Base-by-base conservation (phyloP, 257 asterid species). In the Lycium barbarum region DNA sequence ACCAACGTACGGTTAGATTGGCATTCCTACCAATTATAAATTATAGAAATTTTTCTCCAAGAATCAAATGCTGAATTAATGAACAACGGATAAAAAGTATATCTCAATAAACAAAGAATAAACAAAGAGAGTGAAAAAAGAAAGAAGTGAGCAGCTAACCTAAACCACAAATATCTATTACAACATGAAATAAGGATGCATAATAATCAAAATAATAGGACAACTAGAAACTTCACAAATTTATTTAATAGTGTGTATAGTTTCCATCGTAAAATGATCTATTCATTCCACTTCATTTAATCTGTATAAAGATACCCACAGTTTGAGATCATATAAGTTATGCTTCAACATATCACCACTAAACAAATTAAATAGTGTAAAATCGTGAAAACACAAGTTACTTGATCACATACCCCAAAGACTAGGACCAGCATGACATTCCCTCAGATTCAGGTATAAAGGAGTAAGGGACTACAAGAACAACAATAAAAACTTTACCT, bases 1-100 rank as follows among this genome's bases (percentile, higher is more conserved):
- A 88, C 20, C 87, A 86, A 72, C 45, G 18, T 40, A 85, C 43
- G 61, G 88, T 87, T 80, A 90, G 90, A 88, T 58, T 76, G 82
- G 26, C 33, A 26, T 14, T 74, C 20, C 3, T 35, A 68, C 22
- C 85, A 51, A 68, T 66, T 53, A 68, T 82, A 20, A 84, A 61
- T 22, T n/a, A 80, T 8, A 13, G 47, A 76, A 76, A 53, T 14
- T 47, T 26, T 53, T 47, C 63, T 53, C 63, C 82, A 51, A 76
- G 63, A 76, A 76, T 76, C 81, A 6, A 51, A 53, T 53, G 13
- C 53, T 38, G 65, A 51, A 76, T 51, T 74, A n/a, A n/a, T n/a
- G 51, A 47, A 14, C 63, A 76, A 76, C 7, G 26, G 82, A 51
- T 76, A 47, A 76, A 51, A 53, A 51, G 65, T 76, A 76, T 53